phyloP scores from a whole-genome alignment of 2,329 filamentous ascomycete species.

The Lachnellula hyalina region DNA sequence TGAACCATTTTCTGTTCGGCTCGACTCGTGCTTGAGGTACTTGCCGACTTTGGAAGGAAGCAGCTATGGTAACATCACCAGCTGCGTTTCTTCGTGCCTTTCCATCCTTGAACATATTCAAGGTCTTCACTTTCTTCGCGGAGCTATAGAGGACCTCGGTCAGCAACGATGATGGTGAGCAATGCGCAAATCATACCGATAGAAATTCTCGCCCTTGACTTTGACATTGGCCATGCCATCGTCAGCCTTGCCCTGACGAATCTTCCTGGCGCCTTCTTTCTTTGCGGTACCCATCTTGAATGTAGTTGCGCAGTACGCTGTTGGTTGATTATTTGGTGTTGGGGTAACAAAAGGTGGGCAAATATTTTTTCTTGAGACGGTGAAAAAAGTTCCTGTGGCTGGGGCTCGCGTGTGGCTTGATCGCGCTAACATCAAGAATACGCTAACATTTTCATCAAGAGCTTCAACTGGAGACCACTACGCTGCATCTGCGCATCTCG shows the following conservation, averaged over 20 bases:
- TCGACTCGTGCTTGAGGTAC: constrained; percentile 81
- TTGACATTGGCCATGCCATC: constrained; percentile 91
- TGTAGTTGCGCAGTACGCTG: constrained; percentile 16
- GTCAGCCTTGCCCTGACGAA: constrained; percentile 76
- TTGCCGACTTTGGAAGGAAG: constrained; percentile 77
- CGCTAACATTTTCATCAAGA: constrained; percentile 13
- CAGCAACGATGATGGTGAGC: background rate
- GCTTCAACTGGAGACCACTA: background rate
- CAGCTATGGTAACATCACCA: constrained; percentile 80
- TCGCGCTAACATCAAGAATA: constrained; percentile 1
- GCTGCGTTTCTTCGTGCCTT: constrained; percentile 74
- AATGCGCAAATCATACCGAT: constrained; percentile 52
- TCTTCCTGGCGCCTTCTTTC: constrained; percentile 80
- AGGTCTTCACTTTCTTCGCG: constrained; percentile 81
- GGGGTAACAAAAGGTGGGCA: constrained; percentile 11
- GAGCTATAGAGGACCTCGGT: constrained; percentile 32
- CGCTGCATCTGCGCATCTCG: background rate
- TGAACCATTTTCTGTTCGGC: constrained; percentile 97
- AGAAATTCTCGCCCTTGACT: constrained; percentile 97
- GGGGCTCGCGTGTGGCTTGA: constrained; percentile 14
- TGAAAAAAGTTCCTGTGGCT: constrained; percentile 23
- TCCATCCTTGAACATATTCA: constrained; percentile 89
- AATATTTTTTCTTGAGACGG: constrained; percentile 14
- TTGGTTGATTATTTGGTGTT: constrained; percentile 2
- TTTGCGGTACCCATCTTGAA: constrained; percentile 78